A percentile compares a stretch with the other conserved stretches of the same genome.
These are phyloP conservation scores for Phytophthora lateralis DNA, from an alignment of 352 stramenopile species.

Conservation along the genomic window DNA sequence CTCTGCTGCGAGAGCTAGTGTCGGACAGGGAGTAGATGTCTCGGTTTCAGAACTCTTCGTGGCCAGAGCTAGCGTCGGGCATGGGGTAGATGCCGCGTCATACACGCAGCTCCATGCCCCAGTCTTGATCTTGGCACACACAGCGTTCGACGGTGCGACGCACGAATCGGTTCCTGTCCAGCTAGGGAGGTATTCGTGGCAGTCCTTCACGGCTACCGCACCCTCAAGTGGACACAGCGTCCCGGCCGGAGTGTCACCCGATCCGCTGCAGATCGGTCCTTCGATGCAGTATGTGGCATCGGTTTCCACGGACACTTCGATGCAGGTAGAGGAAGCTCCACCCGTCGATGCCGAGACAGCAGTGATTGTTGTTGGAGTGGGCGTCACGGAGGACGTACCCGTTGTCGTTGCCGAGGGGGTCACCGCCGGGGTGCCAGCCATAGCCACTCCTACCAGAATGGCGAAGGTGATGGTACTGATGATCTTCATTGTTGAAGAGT, in stretches of 20 bases:
- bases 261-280: constrained; percentile 61
- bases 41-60: background rate
- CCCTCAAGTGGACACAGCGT: constrained; percentile 53
- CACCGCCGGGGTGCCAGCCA: constrained; percentile 11
- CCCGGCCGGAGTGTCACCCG: constrained; percentile 40
- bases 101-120: constrained; percentile 59
- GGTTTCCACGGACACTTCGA: constrained; percentile 55
- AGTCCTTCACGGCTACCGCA: constrained; percentile 50
- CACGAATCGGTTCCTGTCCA: constrained; percentile 46
- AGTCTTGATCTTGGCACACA: constrained; percentile 61
- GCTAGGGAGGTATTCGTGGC: constrained; percentile 49
- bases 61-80: constrained; percentile 8
- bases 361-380: constrained; percentile 2
- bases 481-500: constrained; percentile 20
- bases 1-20: constrained; percentile 10
- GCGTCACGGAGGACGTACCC: background rate
- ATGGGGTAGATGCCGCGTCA: constrained; percentile 3
- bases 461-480: constrained; percentile 13
- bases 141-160: constrained; percentile 47
- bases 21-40: constrained; percentile 7
- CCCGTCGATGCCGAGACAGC: background rate
- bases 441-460: constrained; percentile 10
- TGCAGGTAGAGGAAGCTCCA: constrained; percentile 30
- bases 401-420: constrained; percentile 20
- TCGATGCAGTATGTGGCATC: constrained; percentile 72